Evolutionary conservation across 257 asterid species (phyloP).

Genomic region (Solanum tarijense): DNA sequence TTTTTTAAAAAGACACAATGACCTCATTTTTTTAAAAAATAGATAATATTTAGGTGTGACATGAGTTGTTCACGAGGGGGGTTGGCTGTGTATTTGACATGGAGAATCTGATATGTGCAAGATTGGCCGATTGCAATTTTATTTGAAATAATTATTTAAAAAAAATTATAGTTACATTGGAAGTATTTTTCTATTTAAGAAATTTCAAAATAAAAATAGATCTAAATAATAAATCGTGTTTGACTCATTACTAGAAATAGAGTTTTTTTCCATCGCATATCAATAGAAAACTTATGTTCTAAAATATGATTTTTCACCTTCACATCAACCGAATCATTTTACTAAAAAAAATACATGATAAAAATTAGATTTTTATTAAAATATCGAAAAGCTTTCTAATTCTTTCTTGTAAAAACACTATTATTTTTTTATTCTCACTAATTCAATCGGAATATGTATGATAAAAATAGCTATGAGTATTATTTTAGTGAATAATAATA

Average conservation of each 20-base stretch:
- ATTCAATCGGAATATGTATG: background rate
- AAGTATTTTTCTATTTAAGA: background rate
- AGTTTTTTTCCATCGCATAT: background rate
- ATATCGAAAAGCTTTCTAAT: too few species aligned
- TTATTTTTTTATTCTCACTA: background rate
- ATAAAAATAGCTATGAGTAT: background rate
- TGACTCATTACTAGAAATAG: background rate
- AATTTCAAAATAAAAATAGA: background rate
- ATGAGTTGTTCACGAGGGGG: background rate
- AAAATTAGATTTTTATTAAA: background rate
- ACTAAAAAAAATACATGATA: too few species aligned
- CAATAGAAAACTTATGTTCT: background rate
- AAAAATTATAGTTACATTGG: background rate
- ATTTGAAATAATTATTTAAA: background rate
- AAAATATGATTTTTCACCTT: background rate
- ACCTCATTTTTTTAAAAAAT: background rate
- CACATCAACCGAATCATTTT: too few species aligned
- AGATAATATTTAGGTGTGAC: background rate
- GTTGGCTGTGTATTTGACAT: background rate
- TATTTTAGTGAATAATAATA: background rate
- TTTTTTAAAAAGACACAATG: background rate
- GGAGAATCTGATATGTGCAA: background rate
- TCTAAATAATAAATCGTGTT: background rate
- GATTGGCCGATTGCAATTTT: background rate
- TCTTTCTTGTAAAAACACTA: too few species aligned